Conservation (phyloP, 2,329 filamentous ascomycete genomes). For the Colletotrichum lindemuthianum region DNA sequence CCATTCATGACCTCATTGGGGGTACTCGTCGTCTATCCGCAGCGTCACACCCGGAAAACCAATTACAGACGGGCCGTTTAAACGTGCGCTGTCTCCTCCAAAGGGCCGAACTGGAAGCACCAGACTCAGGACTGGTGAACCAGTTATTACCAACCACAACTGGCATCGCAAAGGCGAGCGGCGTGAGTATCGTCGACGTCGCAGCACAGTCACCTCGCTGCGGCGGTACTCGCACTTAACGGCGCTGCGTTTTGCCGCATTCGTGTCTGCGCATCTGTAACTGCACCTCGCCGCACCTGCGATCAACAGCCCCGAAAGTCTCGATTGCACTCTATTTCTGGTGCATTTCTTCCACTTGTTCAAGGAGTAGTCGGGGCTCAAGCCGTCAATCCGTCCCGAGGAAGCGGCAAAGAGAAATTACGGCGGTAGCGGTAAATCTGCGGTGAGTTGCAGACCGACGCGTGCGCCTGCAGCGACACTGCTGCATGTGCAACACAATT, state of each 20-base stretch:
- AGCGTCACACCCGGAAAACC: slow-evolving; percentile 35
- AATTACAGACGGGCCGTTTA: slow-evolving; percentile 36
- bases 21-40: slow-evolving; percentile 30
- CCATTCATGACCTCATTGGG: slow-evolving; percentile 37
- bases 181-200: slow-evolving; percentile 1
- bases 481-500: not conserved
- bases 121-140: slow-evolving; percentile 4
- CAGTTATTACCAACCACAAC: slow-evolving; percentile 2
- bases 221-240: not conserved
- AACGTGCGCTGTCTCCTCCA: slow-evolving; percentile 33
- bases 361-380: not conserved
- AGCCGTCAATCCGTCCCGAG: slow-evolving; percentile 19
- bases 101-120: slow-evolving; percentile 28
- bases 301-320: not conserved
- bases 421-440: slow-evolving; percentile 16
- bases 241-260: not conserved
- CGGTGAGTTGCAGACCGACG: slow-evolving; percentile 19
- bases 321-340: not conserved
- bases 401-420: not conserved
- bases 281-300: slow-evolving; percentile 8
- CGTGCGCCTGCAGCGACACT: slow-evolving; percentile 15
- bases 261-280: not conserved
- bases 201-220: not conserved
- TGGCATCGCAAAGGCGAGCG: not conserved
- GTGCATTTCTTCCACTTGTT: not conserved